phyloP scores from a whole-genome alignment of 352 stramenopile genomes.

The Globisporangium paroecandrum region DNA sequence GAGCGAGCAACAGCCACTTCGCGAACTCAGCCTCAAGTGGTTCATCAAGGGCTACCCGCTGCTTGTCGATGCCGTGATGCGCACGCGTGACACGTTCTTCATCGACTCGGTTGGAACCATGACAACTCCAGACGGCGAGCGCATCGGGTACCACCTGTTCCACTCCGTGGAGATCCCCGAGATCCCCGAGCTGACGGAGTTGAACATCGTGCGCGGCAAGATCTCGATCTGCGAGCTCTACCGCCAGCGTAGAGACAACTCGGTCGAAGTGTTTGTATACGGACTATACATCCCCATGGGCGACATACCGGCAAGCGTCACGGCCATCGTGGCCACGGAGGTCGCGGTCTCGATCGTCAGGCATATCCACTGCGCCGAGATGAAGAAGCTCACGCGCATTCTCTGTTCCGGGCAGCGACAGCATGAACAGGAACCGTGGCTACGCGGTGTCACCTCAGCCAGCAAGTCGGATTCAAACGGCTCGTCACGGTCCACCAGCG shows the following conservation, averaged over 20 bases:
- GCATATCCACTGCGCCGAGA: neutral
- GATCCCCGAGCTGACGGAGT: conserved; percentile 6
- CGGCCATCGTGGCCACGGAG: neutral
- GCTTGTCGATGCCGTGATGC: neutral
- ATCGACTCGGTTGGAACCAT: neutral
- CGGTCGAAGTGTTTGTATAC: neutral
- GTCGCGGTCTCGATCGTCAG: neutral
- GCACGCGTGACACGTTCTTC: neutral
- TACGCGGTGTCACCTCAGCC: no score
- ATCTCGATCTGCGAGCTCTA: conserved; percentile 7
- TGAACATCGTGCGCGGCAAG: neutral
- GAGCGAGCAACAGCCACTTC: neutral
- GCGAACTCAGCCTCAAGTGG: neutral
- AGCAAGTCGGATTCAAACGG: no score
- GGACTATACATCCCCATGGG: neutral
- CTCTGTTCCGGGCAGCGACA: neutral
- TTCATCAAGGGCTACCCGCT: neutral
- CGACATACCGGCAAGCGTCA: neutral
- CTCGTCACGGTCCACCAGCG: no score
- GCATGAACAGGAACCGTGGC: no score
- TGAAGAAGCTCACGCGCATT: conserved; percentile 1
- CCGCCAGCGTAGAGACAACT: neutral
- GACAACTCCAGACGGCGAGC: neutral
- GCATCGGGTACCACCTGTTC: neutral
- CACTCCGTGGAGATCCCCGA: neutral